Base-by-base conservation (phyloP, 2,329 filamentous ascomycete genomes). In the Clonostachys chloroleuca region DNA sequence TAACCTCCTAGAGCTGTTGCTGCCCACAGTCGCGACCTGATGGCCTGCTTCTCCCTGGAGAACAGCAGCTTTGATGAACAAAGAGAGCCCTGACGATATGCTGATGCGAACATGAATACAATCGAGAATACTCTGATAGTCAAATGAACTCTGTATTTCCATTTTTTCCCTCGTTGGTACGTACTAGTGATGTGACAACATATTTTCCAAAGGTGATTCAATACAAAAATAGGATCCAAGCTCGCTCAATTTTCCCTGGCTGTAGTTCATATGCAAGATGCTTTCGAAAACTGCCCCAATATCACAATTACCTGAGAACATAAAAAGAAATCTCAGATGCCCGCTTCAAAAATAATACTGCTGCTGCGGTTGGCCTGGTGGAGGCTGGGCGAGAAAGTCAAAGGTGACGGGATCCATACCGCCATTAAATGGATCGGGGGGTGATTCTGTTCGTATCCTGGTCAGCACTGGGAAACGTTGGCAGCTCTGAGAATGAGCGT, bases 361-460 rank as follows among this genome's bases (percentile, higher is more conserved):
- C 51, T 75, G 72, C 14, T 49, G 48, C 5, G 76, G 73, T 52
- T 82, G 78, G 5, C 79, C 79, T 0, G 79, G 78, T 6, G 78
- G 77, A 9, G 78, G 76, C 53, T 82, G 79, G 1, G 79, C 76
- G 48, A 80, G 59, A 52, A 83, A 83, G 56, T 82, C 79, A 61
- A 82, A 82, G 57, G 74, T 82, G 70, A 83, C 73, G 34, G 72
- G 63, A 55, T 82, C 80, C 47, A 78, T 62, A 41, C 71, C 75
- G 7, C 72, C 69, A 51, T 81, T 81, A 69, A 78, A 82, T 1
- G 79, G 75, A 56, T 82, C 77, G 5, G 78, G 36, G 14, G 36
- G 78, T 3, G 77, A 79, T 69, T 81, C 79, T 81, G 34, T 20
- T 24, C 13, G 43, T 5, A 44, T 42, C 5, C 35, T 34, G 20